Evolutionary conservation across 2,329 filamentous ascomycete genomes (phyloP), one percentile per base, ranked within the genome.

Genomic region (Didymella sp.): DNA sequence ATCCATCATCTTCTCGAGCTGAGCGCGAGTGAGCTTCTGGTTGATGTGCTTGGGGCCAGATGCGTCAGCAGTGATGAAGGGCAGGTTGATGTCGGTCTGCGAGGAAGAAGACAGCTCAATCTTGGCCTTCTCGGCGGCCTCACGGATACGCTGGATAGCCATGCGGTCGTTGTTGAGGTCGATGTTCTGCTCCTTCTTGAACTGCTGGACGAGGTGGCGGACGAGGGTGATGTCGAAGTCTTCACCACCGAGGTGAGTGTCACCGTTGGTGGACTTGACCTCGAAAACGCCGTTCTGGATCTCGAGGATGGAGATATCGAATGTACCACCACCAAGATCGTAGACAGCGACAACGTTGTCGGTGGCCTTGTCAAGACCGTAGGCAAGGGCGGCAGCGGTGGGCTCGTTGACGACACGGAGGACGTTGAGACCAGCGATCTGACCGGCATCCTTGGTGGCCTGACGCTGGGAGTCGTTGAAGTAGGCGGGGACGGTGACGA

Each of bases 391-490:
- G 68, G 94, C 94, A 73, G 94, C 94, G 67, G 94, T 98, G 59
- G 94, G 94, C 85, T 98, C 94, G 85, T 97, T 97, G 66, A 98
- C 92, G 60, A 97, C 92, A 87, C 94, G 93, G 73, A 96, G 90
- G 68, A 98, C 94, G 79, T 97, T 96, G 52, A 98, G 87, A 77
- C 94, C 94, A 72, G 94, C 87, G 73, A 98, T 98, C 80, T 96
- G 91, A 81, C 94, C 94, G 66, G 94, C 94, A 77, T 98, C 93
- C 87, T 97, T 98, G 81, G 93, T 98, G 70, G 92, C 92, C 82
- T 97, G 94, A 82, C 93, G 91, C 83, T 98, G 93, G 59, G 91
- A 93, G 81, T 98, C 93, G 81, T 98, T 98, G 87, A 98, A 98
- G 86, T 98, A 98, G 72, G 93, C 93, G 63, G 93, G 93, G 33